Conservation (phyloP, 2,329 filamentous ascomycete genomes). For the Penicillium sp. region DNA sequence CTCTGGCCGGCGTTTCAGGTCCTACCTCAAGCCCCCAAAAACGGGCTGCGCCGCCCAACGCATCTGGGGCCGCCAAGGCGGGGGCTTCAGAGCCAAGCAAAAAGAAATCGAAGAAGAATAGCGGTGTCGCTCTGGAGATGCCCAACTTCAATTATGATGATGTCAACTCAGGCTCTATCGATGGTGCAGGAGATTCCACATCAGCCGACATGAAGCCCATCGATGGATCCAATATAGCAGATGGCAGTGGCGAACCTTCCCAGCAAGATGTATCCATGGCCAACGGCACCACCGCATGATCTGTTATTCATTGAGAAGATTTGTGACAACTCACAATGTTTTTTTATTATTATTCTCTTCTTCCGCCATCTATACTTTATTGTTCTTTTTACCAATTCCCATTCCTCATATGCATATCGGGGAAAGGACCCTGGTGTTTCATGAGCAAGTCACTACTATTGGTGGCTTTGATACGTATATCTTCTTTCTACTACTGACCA, state of each 20-base stretch:
- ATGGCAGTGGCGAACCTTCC: slow-evolving; percentile 9
- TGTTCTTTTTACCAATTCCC: background rate
- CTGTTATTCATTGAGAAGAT: slow-evolving; percentile 35
- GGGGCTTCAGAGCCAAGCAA: slow-evolving; percentile 39
- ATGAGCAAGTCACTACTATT: background rate
- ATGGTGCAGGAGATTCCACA: slow-evolving; percentile 10
- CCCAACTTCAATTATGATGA: slow-evolving; percentile 22
- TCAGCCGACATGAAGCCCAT: slow-evolving; percentile 5
- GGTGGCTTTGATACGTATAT: background rate
- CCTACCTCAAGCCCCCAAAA: slow-evolving; percentile 42
- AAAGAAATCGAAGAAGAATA: slow-evolving; percentile 45
- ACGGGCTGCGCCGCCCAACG: slow-evolving; percentile 34
- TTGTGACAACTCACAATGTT: background rate
- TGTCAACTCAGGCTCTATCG: slow-evolving; percentile 24
- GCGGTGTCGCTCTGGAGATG: slow-evolving; percentile 31
- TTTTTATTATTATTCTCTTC: background rate
- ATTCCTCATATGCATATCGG: background rate
- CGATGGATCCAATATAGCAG: slow-evolving; percentile 6
- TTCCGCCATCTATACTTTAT: background rate
- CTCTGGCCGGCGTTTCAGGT: slow-evolving; percentile 31
- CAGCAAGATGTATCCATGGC: slow-evolving; percentile 8
- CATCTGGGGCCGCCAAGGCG: slow-evolving; percentile 26
- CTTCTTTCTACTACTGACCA: background rate
- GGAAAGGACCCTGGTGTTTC: background rate
- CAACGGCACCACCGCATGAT: slow-evolving; percentile 17